Conservation (phyloP, 2,329 filamentous ascomycete species). For the Exophiala oligosperma region DNA sequence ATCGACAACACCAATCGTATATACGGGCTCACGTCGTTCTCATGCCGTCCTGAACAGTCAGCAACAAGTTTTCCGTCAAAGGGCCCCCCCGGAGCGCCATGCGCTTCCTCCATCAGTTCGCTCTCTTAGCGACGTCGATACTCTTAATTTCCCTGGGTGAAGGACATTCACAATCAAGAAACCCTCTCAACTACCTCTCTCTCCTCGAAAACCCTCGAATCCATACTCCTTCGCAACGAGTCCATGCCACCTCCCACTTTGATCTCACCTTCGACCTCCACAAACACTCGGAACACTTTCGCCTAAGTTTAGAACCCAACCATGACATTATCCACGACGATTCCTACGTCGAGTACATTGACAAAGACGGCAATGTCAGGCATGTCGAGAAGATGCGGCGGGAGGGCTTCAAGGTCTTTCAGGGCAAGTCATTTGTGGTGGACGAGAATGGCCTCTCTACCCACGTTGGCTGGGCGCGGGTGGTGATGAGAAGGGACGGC, state of each 20-base stretch:
- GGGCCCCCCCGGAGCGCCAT: conserved; percentile 18
- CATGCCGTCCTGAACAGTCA: background rate
- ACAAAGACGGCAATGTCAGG: conserved; percentile 67
- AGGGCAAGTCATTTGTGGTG: conserved; percentile 72
- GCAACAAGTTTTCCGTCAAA: too few relatives aligned
- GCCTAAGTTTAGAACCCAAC: conserved; percentile 83
- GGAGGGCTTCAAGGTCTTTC: conserved; percentile 77
- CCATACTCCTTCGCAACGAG: conserved; percentile 73
- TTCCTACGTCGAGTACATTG: conserved; percentile 72
- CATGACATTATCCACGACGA: conserved; percentile 81
- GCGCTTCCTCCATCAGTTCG: conserved; percentile 25
- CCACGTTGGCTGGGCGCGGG: conserved; percentile 81
- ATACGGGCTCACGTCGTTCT: background rate
- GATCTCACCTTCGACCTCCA: conserved; percentile 79
- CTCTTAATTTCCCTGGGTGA: conserved; percentile 14
- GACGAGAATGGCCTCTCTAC: conserved; percentile 68
- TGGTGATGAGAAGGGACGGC: conserved; percentile 77
- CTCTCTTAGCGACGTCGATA: conserved; percentile 18
- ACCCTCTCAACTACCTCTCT: conserved; percentile 73
- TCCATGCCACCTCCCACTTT: conserved; percentile 80
- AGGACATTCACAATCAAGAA: conserved; percentile 71
- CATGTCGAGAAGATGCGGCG: conserved; percentile 70
- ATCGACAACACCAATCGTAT: background rate
- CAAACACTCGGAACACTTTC: conserved; percentile 66
- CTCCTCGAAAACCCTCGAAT: conserved; percentile 74